Conservation (phyloP, 1,139 yeast genomes). For the Yamadazyma pseudoaaseri region DNA sequence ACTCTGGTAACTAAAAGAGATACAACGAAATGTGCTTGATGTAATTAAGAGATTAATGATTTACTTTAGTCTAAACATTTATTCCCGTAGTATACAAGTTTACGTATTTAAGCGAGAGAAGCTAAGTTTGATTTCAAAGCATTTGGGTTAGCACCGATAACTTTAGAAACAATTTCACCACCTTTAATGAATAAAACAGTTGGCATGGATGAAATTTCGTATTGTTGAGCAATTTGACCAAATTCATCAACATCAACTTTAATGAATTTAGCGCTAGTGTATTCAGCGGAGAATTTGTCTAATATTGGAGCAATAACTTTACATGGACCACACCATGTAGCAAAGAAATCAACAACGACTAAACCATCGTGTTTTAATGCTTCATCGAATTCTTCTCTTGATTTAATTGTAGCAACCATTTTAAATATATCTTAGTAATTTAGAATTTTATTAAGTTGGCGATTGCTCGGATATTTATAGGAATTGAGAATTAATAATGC, state of each 20-base stretch:
- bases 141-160: constrained; percentile 86
- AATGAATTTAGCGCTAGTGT: constrained; percentile 61
- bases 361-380: constrained; percentile 56
- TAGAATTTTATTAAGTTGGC: background rate
- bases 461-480: constrained; percentile 2
- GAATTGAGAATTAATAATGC: constrained; percentile 4
- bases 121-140: constrained; percentile 73
- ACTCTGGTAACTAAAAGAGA: no score
- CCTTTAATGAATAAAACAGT: constrained; percentile 76
- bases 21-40: no score
- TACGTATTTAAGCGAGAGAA: constrained; percentile 46
- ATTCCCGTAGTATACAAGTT: no score
- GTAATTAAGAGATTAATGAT: no score
- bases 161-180: constrained; percentile 71
- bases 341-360: constrained; percentile 83
- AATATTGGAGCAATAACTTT: constrained; percentile 79
- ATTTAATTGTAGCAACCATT: constrained; percentile 33
- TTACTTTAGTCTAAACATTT: no score
- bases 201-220: constrained; percentile 86
- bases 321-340: constrained; percentile 95
- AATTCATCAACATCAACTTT: constrained; percentile 56
- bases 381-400: constrained; percentile 55
- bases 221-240: constrained; percentile 70
- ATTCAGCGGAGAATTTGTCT: constrained; percentile 55
- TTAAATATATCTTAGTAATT: constrained; percentile 1